Conservation (phyloP, 148 eudicot genomes). For the Rhododendron williamsianum region DNA sequence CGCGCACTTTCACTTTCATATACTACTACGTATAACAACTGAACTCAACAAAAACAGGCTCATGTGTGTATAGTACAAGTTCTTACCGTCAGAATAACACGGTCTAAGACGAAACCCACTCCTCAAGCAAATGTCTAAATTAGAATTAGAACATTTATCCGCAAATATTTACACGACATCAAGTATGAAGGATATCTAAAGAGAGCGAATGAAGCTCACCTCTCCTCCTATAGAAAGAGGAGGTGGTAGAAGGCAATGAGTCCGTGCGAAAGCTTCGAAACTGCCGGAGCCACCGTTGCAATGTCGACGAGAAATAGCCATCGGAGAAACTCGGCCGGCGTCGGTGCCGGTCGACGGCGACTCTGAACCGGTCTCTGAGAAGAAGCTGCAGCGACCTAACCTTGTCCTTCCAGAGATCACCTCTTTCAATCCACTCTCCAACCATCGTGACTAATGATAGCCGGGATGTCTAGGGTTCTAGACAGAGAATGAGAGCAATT, state of each 20-base stretch:
- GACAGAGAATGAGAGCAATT: background rate
- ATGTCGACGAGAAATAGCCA: slow-evolving; percentile 34
- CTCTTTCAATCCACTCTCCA: slow-evolving; percentile 33
- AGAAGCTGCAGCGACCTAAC: slow-evolving; percentile 42
- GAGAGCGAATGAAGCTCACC: slow-evolving; percentile 25
- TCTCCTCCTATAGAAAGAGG: slow-evolving; percentile 63
- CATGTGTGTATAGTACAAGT: background rate
- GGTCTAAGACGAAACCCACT: background rate
- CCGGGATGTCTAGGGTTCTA: background rate
- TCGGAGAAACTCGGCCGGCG: slow-evolving; percentile 30
- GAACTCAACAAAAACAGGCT: background rate
- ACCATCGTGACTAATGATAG: background rate
- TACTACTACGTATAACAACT: no score
- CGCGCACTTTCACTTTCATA: no score
- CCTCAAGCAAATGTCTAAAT: background rate
- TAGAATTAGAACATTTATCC: no score
- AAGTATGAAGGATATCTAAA: background rate
- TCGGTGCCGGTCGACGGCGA: slow-evolving; percentile 50
- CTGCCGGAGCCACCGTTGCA: slow-evolving; percentile 45
- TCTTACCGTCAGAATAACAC: background rate
- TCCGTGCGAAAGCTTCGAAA: slow-evolving; percentile 45
- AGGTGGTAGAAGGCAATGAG: slow-evolving; percentile 56
- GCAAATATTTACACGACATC: background rate
- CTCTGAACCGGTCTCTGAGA: slow-evolving; percentile 46
- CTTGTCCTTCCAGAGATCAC: slow-evolving; percentile 38